Conservation (phyloP, 371 early-diverging fungal species). For the Mucor irregularis region DNA sequence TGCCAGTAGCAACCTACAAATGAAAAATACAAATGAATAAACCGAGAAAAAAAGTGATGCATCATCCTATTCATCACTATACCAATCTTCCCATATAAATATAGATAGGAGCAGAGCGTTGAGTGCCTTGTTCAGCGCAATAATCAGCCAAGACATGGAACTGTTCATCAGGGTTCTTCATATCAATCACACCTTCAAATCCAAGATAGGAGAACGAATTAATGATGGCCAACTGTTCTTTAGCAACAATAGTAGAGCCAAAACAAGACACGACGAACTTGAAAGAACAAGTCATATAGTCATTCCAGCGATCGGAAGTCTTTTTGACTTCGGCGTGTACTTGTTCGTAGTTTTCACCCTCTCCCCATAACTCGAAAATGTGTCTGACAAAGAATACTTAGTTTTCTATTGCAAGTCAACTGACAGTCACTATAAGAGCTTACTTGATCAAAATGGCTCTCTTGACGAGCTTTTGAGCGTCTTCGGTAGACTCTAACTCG, state of each 20-base stretch:
- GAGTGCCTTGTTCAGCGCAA: conserved; percentile 41
- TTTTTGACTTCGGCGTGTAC: conserved; percentile 62
- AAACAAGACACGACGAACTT: conserved; percentile 83
- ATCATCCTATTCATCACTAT: too few relatives aligned
- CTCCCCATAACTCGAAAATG: conserved; percentile 81
- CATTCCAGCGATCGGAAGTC: conserved; percentile 60
- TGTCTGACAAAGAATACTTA: conserved; percentile 40
- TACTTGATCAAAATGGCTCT: conserved; percentile 89
- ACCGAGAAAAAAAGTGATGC: too few relatives aligned
- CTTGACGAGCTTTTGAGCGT: conserved; percentile 74
- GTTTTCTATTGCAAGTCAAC: not conserved
- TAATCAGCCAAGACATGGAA: conserved; percentile 85
- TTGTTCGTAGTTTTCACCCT: conserved; percentile 61
- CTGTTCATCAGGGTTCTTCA: conserved; percentile 81
- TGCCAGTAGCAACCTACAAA: conserved; percentile 58
- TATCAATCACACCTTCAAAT: conserved; percentile 57
- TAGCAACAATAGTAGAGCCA: conserved; percentile 65
- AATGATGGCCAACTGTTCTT: conserved; percentile 78
- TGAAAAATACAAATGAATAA: too few relatives aligned
- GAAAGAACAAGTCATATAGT: conserved; percentile 69
- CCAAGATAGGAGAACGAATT: conserved; percentile 49
- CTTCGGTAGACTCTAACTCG: conserved; percentile 65
- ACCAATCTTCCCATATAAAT: conserved; percentile 78
- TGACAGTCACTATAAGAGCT: conserved; percentile 1
- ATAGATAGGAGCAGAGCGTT: conserved; percentile 39